Evolutionary conservation across 495 filamentous ascomycete species (phyloP), one percentile per base, ranked within the genome.

Genomic region (Terfezia claveryi): DNA sequence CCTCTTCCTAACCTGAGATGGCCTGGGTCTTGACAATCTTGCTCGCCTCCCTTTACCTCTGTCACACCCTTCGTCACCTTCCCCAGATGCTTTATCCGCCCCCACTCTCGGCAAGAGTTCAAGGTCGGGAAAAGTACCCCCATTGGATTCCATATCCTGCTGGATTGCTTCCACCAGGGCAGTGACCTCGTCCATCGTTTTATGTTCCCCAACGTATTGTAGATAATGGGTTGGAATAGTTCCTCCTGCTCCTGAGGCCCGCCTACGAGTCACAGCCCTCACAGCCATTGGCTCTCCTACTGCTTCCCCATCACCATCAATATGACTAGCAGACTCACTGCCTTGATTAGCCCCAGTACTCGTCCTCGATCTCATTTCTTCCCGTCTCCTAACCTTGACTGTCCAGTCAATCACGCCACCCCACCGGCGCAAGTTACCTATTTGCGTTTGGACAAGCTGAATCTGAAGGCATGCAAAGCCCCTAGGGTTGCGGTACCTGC

Each of bases 351-450:
- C 27, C 27, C 27, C 27, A 32, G 27, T 32, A 7, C 4, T 32
- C 11, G n/a, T 16, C 53, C 38, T 49, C 23, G 6, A 49, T 14
- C 14, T 49, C 20, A 70, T 62, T 52, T 74, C 65, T 58, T 80
- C 78, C 6, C 76, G 69, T 58, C 77, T 78, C 38, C 77, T 71
- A 50, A 74, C 64, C n/a, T 67, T 66, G n/a, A 78, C 66, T 37
- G 71, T 56, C 32, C 71, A 74, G 0, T 67, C 65, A 16, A 50
- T 59, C 2, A 68, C 71, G 12, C 65, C 67, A 8, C 73, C 75
- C 83, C 82, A 87, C 0, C 66, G 57, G 54, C 80, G 68, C 50
- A 88, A 68, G 0, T 73, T 70, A 2, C 69, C 60, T 17, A 87
- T 71, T 54, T 82, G 78, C 4, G 68, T 66, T 7, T 68, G 62